Evolutionary conservation across 2,329 filamentous ascomycete species (phyloP).

Genomic region (Ophiostoma himal-ulmi): DNA sequence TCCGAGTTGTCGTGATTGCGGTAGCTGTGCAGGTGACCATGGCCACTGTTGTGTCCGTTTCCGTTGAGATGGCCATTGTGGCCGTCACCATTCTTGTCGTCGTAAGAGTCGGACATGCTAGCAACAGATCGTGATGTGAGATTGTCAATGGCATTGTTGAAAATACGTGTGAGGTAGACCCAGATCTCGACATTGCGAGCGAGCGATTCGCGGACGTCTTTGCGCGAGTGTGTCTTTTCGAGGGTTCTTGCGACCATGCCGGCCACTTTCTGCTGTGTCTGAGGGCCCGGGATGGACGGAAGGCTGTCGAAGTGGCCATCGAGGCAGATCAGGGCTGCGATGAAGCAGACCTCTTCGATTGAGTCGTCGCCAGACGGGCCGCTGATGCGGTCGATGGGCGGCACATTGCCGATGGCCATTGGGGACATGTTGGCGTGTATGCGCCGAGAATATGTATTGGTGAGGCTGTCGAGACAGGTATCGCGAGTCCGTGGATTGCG

Average conservation of each 20-base stretch:
- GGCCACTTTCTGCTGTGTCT: slow-evolving; percentile 49
- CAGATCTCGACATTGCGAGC: slow-evolving; percentile 60
- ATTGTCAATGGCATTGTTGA: slow-evolving; percentile 55
- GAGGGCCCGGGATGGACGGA: slow-evolving; percentile 49
- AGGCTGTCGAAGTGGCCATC: slow-evolving; percentile 56
- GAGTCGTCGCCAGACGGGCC: slow-evolving; percentile 37
- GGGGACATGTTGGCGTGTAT: slow-evolving; percentile 25
- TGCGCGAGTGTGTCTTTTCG: slow-evolving; percentile 57
- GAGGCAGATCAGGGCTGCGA: slow-evolving; percentile 54
- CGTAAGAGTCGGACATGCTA: slow-evolving; percentile 42
- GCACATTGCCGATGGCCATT: slow-evolving; percentile 22
- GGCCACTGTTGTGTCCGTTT: slow-evolving; percentile 44
- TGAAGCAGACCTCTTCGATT: slow-evolving; percentile 60
- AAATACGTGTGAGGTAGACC: slow-evolving; percentile 59
- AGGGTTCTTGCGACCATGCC: slow-evolving; percentile 55
- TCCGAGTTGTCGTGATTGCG: slow-evolving; percentile 51
- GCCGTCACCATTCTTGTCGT: slow-evolving; percentile 10
- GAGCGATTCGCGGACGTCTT: slow-evolving; percentile 56
- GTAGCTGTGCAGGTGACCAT: slow-evolving; percentile 17
- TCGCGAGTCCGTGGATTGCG: neutral
- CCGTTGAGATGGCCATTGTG: slow-evolving; percentile 1
- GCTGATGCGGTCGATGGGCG: slow-evolving; percentile 28
- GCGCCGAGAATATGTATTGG: neutral
- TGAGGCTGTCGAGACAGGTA: neutral
- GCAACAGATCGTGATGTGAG: slow-evolving; percentile 56